Evolutionary conservation across 352 stramenopile genomes (phyloP), one percentile per base, ranked within the genome.

Genomic region (Pilasporangium apinafurcum): DNA sequence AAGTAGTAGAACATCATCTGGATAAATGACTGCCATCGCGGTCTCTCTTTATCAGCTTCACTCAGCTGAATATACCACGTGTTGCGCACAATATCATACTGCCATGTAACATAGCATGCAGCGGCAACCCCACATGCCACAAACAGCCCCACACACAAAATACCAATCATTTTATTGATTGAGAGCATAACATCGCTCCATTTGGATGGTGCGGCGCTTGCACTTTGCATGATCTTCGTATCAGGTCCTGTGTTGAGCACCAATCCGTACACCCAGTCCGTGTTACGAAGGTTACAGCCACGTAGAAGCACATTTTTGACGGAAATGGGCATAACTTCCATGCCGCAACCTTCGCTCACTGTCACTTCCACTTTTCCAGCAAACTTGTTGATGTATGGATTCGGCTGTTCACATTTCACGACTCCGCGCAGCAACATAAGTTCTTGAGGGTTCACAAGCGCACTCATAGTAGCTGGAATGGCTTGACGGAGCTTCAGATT

Each of bases 1-100:
- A 96, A 86, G 62, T 95, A 96, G 62, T 93, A 93, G 39, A 97
- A 96, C 40, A 95, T 77, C 61, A 91, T 95, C 55, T 95, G 84
- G 30, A 96, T 72, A 37, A 83, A 88, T 22, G 67, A 56, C 20
- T 79, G 47, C 34, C 77, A 63, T 16, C 64, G 72, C 31, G 62
- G 58, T 20, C 71, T 65, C 44, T 48, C 51, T n/a, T 29, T 41
- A 34, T 76, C 62, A 3, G 56, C 30, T 5, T 71, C 46, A 10
- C 51, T 44, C 0, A 74, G 53, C 48, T 79, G 41, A 55, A 89
- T 83, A 47, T 91, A 91, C 79, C 79, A 91, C 33, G 72, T 81
- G 28, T 86, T 59, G 28, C 62, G 52, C 16, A 83, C 60, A 22
- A 88, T 87, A 21, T 87, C 65, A 54, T 77, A 79, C 35, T 87